These are phyloP conservation scores for Epichloe glyceriae DNA, from an alignment of 2,329 filamentous ascomycete genomes.

Conservation along the genomic window DNA sequence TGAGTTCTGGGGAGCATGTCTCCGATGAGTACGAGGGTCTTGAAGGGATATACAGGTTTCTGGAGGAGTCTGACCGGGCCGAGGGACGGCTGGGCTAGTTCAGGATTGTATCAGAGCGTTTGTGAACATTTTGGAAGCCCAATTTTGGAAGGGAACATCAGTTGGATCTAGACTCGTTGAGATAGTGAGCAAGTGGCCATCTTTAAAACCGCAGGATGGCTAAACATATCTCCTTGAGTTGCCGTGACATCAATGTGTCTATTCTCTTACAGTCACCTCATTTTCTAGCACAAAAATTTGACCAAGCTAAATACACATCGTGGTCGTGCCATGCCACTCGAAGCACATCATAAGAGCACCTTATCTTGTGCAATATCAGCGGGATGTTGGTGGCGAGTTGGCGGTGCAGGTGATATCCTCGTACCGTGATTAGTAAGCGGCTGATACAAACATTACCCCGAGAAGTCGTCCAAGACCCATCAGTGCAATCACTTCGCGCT, in stretches of 20 bases:
- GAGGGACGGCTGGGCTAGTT: constrained; percentile 19
- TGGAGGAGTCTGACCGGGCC: constrained; percentile 43
- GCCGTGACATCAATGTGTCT: not conserved
- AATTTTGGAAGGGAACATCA: not conserved
- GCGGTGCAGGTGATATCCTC: too few relatives aligned
- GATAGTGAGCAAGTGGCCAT: too few relatives aligned
- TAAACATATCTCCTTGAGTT: not conserved
- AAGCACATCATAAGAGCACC: not conserved
- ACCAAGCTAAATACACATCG: not conserved
- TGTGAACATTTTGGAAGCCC: not conserved
- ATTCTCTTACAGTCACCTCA: too few relatives aligned
- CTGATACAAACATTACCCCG: too few relatives aligned
- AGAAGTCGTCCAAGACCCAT: too few relatives aligned
- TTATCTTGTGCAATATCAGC: too few relatives aligned
- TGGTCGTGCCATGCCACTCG: not conserved
- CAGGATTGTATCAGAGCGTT: not conserved
- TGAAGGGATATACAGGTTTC: constrained; percentile 43
- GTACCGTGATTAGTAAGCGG: too few relatives aligned
- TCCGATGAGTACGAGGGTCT: constrained; percentile 41
- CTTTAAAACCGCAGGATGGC: not conserved
- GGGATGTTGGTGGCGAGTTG: too few relatives aligned
- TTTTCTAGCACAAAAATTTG: too few relatives aligned
- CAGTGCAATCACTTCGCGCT: too few relatives aligned
- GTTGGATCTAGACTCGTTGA: constrained; percentile 12
- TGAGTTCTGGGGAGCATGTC: constrained; percentile 30